These are phyloP conservation scores for Neurospora sp. DNA, from an alignment of 495 filamentous ascomycete species.

Conservation along the genomic window DNA sequence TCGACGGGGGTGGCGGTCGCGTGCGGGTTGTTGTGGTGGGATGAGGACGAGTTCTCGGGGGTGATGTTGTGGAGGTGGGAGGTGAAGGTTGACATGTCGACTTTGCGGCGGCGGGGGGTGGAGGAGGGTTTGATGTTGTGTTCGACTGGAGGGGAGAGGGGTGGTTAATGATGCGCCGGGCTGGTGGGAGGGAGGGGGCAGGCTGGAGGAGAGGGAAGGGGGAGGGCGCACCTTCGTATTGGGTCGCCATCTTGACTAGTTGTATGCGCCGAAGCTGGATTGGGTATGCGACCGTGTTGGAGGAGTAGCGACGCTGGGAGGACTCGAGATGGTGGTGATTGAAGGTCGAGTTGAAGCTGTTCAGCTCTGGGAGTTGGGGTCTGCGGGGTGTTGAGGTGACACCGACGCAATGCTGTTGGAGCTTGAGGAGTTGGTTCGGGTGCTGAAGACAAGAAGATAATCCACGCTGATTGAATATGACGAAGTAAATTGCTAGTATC, in stretches of 20 bases:
- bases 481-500: too few relatives aligned
- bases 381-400: background rate
- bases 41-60: slow-evolving; percentile 25
- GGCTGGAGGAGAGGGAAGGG: too few relatives aligned
- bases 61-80: slow-evolving; percentile 58
- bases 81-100: slow-evolving; percentile 86
- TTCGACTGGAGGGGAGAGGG: slow-evolving; percentile 52
- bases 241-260: slow-evolving; percentile 27
- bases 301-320: background rate
- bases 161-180: background rate
- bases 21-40: slow-evolving; percentile 45
- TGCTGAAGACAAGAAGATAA: background rate
- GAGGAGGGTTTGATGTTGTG: slow-evolving; percentile 55
- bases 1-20: slow-evolving; percentile 64
- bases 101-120: slow-evolving; percentile 46
- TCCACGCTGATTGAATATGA: too few relatives aligned
- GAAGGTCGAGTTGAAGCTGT: background rate
- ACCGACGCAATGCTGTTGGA: background rate
- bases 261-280: background rate
- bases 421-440: background rate
- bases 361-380: background rate
- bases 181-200: background rate
- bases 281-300: background rate
- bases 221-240: slow-evolving; percentile 33
- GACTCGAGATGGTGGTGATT: background rate